Evolutionary conservation across 495 filamentous ascomycete genomes (phyloP), one percentile per base, ranked within the genome.

Genomic region (Tuber borchii): DNA sequence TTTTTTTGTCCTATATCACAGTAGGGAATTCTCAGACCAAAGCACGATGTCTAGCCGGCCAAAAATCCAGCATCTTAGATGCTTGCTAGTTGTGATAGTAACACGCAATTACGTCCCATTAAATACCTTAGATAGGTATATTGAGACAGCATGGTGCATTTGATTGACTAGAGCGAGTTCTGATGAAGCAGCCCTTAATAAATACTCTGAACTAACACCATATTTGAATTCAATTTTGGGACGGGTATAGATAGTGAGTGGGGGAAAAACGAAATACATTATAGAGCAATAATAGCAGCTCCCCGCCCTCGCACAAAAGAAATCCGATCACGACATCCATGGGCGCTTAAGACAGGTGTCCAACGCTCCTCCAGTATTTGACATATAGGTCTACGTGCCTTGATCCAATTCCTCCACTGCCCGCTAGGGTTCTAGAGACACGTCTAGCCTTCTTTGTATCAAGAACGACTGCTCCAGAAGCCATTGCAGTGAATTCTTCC

Each of bases 401-500:
- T 73, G 72, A 72, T 37, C 43, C 72, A 34, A 83, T 71, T 16
- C 79, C 81, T 1, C 78, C 73, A 20, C 78, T 81, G 20, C 72
- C 46, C 45, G 43, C 72, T 69, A 83, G 39, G 22, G 79, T 77
- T 26, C 51, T 74, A 44, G 81, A 83, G 17, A 79, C 72, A 31
- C 40, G 42, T 20, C 81, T 71, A 26, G 81, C 71, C 14, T 76
- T 79, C 40, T 39, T 75, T 19, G 81, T 83, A 56, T 83, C 81
- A 9, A 83, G 44, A 42, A 78, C 76, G 14, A 83, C 81, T 8
- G 74, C 71, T n/a, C 81, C 81, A 42, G 72, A 74, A 42, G 81
- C 81, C 76, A 83, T 73, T n/a, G 73, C 75, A 37, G 73, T 71
- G 26, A 83, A 83, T 43, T 83, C 81, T 31, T 83, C 78, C 37